Evolutionary conservation across 2,329 filamentous ascomycete genomes (phyloP).

Genomic region (Botryotinia calthae): DNA sequence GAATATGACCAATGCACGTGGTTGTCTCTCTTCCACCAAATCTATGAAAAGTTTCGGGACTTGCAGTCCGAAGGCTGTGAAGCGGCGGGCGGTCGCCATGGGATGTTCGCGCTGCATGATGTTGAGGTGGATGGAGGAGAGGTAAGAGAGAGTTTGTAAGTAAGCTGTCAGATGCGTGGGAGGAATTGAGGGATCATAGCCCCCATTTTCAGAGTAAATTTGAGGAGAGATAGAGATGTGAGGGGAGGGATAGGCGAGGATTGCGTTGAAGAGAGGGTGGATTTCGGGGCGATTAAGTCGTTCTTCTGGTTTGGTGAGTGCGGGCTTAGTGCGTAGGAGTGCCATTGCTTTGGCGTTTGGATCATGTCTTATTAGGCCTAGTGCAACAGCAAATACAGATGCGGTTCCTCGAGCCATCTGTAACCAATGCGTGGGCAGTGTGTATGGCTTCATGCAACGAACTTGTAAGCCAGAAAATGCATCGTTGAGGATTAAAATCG

Average conservation of each 20-base stretch:
- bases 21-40: constrained; percentile 22
- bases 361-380: constrained; percentile 20
- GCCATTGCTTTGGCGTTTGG: constrained; percentile 21
- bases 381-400: constrained; percentile 22
- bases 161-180: constrained; percentile 14
- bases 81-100: constrained; percentile 20
- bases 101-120: constrained; percentile 17
- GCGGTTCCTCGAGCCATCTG: constrained; percentile 24
- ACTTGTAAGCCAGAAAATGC: constrained; percentile 25
- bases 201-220: neutral
- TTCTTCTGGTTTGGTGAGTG: constrained; percentile 19
- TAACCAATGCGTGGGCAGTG: constrained; percentile 24
- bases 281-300: constrained; percentile 9
- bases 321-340: constrained; percentile 18
- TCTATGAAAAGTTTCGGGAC: constrained; percentile 25
- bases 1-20: constrained; percentile 27
- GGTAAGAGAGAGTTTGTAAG: constrained; percentile 9
- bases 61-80: constrained; percentile 24
- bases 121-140: constrained; percentile 14
- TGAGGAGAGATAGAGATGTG: neutral
- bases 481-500: constrained; percentile 24
- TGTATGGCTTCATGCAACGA: constrained; percentile 25
- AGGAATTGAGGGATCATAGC: constrained; percentile 11
- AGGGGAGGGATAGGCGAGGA: constrained; percentile 10
- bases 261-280: constrained; percentile 7